Percentiles rank a stretch among this genome's conserved stretches.
phyloP scores from a whole-genome alignment of 1,139 yeast genomes.

The Yamadazyma triangularis region DNA sequence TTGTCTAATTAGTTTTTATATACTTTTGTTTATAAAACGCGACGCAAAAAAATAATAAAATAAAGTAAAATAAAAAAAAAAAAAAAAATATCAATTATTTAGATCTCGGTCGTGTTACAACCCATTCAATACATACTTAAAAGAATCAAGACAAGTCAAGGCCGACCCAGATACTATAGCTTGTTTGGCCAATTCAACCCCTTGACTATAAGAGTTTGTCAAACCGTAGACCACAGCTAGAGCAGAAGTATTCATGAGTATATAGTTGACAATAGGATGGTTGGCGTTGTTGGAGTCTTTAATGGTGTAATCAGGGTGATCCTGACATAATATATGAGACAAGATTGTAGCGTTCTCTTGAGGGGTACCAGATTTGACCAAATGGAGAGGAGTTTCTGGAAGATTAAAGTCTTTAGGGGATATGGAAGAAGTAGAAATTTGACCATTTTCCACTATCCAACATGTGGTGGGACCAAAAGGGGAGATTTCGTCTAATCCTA shows the following conservation, averaged over 20 bases:
- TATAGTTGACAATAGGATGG: conserved; percentile 79
- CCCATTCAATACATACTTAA: conserved; percentile 35
- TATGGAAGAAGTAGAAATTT: conserved; percentile 29
- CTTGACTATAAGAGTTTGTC: conserved; percentile 66
- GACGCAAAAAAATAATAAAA: no score
- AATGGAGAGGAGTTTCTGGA: conserved; percentile 61
- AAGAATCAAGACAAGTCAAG: conserved; percentile 49
- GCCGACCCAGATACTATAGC: conserved; percentile 71
- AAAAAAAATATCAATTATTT: no score
- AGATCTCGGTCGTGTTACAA: background rate
- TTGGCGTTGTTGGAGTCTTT: conserved; percentile 22
- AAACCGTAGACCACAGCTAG: conserved; percentile 74
- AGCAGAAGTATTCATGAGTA: conserved; percentile 81
- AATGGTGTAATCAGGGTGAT: conserved; percentile 37
- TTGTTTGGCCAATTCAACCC: conserved; percentile 68
- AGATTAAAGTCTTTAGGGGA: conserved; percentile 76
- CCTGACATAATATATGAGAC: conserved; percentile 52
- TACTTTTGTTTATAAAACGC: background rate
- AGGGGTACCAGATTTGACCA: conserved; percentile 84
- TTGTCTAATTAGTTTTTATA: background rate
- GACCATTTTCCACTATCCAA: conserved; percentile 63
- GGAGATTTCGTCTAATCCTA: conserved; percentile 89
- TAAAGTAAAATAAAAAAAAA: no score
- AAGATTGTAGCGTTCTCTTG: conserved; percentile 70
- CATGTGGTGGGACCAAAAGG: conserved; percentile 78